phyloP scores from a whole-genome alignment of 805 yeast species.

The Candida insectorum region DNA sequence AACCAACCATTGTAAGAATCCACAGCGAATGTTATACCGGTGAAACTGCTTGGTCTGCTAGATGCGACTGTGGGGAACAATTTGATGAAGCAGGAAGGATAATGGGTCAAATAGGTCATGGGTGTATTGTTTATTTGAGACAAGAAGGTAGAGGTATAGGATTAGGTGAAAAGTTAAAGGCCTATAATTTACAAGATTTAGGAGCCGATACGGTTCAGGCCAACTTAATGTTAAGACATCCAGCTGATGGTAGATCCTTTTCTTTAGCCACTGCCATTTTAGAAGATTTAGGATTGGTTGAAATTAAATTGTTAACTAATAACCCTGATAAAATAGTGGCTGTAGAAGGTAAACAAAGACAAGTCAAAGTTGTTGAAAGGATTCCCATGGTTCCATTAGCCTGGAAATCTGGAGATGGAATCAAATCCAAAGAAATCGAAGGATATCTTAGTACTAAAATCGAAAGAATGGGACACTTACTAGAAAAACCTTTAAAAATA shows the following conservation, averaged over 20 bases:
- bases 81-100: slow-evolving; percentile 95
- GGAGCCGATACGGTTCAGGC: slow-evolving; percentile 99
- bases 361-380: slow-evolving; percentile 76
- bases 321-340: slow-evolving; percentile 96
- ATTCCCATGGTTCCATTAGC: slow-evolving; percentile 97
- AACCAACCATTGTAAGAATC: slow-evolving; percentile 73
- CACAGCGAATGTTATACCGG: slow-evolving; percentile 99
- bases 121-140: slow-evolving; percentile 91
- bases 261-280: slow-evolving; percentile 91
- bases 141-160: slow-evolving; percentile 99
- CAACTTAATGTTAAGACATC: slow-evolving; percentile 85
- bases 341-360: slow-evolving; percentile 80
- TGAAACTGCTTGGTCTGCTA: slow-evolving; percentile 98
- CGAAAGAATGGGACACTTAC: slow-evolving; percentile 94
- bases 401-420: slow-evolving; percentile 65
- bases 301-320: slow-evolving; percentile 80
- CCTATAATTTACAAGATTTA: slow-evolving; percentile 92
- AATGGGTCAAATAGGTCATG: slow-evolving; percentile 85
- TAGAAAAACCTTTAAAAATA: slow-evolving; percentile 24
- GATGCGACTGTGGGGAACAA: slow-evolving; percentile 99
- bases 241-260: slow-evolving; percentile 96
- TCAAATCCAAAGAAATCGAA: slow-evolving; percentile 81
- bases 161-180: slow-evolving; percentile 94
- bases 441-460: slow-evolving; percentile 92
- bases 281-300: slow-evolving; percentile 69